Conservation (phyloP, 805 yeast genomes). For the Saturnispora ahearnii region DNA sequence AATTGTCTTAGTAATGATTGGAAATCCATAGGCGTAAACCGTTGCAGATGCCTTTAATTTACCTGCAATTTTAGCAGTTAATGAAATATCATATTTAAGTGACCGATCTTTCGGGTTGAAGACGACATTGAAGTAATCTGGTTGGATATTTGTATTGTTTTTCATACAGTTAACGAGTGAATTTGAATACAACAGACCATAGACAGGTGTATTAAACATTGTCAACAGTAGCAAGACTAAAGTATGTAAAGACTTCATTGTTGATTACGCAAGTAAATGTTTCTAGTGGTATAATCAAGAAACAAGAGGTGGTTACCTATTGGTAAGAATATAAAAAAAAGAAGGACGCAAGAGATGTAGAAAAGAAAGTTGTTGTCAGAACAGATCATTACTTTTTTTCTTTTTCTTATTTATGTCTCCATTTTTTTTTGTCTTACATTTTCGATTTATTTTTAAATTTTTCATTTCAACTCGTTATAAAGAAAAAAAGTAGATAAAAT, state of each 20-base stretch:
- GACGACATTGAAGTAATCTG: slow-evolving; percentile 63
- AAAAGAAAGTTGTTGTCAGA: neutral
- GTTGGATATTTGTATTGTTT: slow-evolving; percentile 58
- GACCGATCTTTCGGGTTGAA: slow-evolving; percentile 67
- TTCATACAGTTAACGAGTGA: slow-evolving; percentile 86
- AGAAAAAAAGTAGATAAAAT: neutral
- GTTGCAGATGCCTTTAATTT: slow-evolving; percentile 60
- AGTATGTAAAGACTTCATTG: neutral
- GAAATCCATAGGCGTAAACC: slow-evolving; percentile 82
- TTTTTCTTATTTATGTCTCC: neutral
- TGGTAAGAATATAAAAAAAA: neutral
- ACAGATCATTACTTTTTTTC: neutral
- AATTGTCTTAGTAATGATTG: slow-evolving; percentile 46
- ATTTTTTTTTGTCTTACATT: neutral
- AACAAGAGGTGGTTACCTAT: neutral
- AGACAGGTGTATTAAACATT: slow-evolving; percentile 11
- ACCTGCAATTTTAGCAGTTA: slow-evolving; percentile 59
- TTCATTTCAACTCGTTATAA: too few relatives aligned
- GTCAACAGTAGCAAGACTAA: slow-evolving; percentile 1
- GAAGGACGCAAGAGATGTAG: neutral
- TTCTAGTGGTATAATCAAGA: neutral
- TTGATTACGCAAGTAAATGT: neutral
- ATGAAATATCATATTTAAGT: slow-evolving; percentile 57
- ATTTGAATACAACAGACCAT: slow-evolving; percentile 45
- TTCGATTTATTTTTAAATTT: too few relatives aligned